phyloP scores from a whole-genome alignment of 179 eudicot genomes.

The Camellia oleifera region DNA sequence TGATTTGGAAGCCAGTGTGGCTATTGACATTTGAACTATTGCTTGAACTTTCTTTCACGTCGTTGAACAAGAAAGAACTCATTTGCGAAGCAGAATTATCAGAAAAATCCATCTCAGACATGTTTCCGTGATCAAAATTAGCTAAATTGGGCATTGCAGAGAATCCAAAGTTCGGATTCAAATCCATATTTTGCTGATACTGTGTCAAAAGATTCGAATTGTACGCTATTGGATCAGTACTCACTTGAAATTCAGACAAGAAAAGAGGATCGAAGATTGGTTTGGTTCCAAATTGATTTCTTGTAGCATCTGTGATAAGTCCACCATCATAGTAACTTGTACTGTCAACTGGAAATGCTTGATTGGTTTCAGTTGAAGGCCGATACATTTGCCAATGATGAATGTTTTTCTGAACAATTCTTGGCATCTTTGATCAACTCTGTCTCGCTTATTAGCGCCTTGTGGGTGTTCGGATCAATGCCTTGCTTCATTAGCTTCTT shows the following conservation, averaged over 20 bases:
- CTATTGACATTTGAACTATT: constrained; percentile 38
- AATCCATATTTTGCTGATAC: constrained; percentile 15
- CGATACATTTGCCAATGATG: constrained; percentile 2
- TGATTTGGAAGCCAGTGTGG: constrained; percentile 12
- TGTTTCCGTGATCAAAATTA: constrained; percentile 22
- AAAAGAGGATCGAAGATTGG: constrained; percentile 33
- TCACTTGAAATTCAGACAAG: constrained; percentile 29
- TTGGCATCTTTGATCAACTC: constrained; percentile 11
- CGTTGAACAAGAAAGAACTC: constrained; percentile 37
- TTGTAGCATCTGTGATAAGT: constrained; percentile 10
- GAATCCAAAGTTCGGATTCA: constrained; percentile 18
- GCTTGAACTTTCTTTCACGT: constrained; percentile 55
- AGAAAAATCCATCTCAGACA: constrained; percentile 20
- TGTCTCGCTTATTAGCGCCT: constrained; percentile 39
- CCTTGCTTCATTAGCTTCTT: constrained; percentile 88
- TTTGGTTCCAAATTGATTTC: constrained; percentile 20
- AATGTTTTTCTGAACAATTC: constrained; percentile 15
- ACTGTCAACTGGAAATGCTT: constrained; percentile 3
- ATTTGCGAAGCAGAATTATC: constrained; percentile 29
- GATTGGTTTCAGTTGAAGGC: constrained; percentile 20
- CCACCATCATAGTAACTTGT: constrained; percentile 5
- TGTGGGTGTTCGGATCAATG: constrained; percentile 80
- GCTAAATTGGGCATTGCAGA: constrained; percentile 27
- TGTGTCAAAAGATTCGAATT: constrained; percentile 20
- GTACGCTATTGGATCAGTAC: constrained; percentile 17